Percentiles rank a stretch among this genome's conserved stretches.
Conservation (phyloP, 2,329 filamentous ascomycete species). For the Beauveria sp. region DNA sequence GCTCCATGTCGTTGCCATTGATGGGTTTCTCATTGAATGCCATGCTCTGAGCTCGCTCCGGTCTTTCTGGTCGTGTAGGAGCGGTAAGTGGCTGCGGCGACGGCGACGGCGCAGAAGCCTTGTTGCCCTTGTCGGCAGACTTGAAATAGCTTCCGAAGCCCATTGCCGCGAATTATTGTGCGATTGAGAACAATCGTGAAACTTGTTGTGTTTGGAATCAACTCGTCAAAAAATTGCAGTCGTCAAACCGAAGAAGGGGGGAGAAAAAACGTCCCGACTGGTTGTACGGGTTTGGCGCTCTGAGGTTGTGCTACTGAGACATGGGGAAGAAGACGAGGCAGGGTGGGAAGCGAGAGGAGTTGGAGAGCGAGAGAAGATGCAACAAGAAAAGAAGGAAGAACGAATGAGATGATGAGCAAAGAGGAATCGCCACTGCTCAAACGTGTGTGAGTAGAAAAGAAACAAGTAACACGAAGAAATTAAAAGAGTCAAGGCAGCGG, state of each 20-base stretch:
- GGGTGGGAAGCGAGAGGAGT: not conserved
- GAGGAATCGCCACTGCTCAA: not conserved
- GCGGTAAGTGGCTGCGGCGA: conserved; percentile 14
- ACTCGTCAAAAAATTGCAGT: not conserved
- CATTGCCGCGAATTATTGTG: conserved; percentile 34
- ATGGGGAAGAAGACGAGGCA: not conserved
- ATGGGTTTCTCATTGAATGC: conserved; percentile 30
- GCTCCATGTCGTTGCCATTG: conserved; percentile 36
- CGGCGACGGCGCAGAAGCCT: conserved; percentile 9
- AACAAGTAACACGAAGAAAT: not conserved
- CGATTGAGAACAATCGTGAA: not conserved
- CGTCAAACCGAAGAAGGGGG: conserved; percentile 3
- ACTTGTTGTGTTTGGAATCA: not conserved
- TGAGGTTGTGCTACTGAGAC: not conserved
- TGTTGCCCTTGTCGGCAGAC: conserved; percentile 24
- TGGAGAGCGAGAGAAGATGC: not conserved
- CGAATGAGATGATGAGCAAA: not conserved
- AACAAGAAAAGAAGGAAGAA: not conserved
- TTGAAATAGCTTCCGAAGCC: conserved; percentile 58
- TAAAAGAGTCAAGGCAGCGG: not conserved
- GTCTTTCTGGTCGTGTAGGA: conserved; percentile 14
- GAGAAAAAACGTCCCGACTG: not conserved
- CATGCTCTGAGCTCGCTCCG: conserved; percentile 18
- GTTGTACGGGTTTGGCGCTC: conserved; percentile 1
- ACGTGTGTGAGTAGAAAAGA: not conserved